Evolutionary conservation across 1,284 basidiomycete species (phyloP), one percentile per base, ranked within the genome.

Genomic region (Moniliophthora roreri): DNA sequence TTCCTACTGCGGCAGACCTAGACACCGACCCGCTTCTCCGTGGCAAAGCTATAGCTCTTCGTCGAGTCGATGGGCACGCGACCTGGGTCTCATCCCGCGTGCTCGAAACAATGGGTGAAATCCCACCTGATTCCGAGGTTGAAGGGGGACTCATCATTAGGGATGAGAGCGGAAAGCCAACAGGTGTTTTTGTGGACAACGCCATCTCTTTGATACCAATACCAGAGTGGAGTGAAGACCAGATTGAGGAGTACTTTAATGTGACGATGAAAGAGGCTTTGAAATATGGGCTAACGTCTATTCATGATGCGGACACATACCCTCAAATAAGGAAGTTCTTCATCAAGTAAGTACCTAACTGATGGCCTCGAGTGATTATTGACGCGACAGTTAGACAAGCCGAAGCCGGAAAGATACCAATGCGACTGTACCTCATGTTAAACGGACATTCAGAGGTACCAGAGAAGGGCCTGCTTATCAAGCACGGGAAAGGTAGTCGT

Each of bases 1-100:
- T 94, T 63, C 94, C 95, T 0, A 88, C 81, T 21, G 88, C 91
- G 84, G 71, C 74, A 20, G 87, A 91, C 57, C 73, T 87, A 18
- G 81, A 84, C 28, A 57, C 34, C 39, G 54, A 56, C 34, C 47
- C 69, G 0, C 44, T 73, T 1, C 66, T 81, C 16, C 51, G 57
- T 62, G 81, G 73, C 28, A 55, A 79, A 59, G 70, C 72, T 0
- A 78, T 81, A 41, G 68, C 69, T 11, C 68, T 81, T 10, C 66
- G 68, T 21, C 66, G 78, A 28, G 72, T 82, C 15, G 81, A 84
- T 58, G 72, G 74, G 1, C 82, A 84, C 60, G 80, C 80, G 0
- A 67, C 74, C 10, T 83, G 86, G 71, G 78, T 84, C 1, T 79
- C 78, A 8, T 41, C 26, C 10, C 46, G 40, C 35, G 57, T 54